Evolutionary conservation across 148 eudicot genomes (phyloP), one percentile per base, ranked within the genome.

Genomic region (Diospyros lotus): DNA sequence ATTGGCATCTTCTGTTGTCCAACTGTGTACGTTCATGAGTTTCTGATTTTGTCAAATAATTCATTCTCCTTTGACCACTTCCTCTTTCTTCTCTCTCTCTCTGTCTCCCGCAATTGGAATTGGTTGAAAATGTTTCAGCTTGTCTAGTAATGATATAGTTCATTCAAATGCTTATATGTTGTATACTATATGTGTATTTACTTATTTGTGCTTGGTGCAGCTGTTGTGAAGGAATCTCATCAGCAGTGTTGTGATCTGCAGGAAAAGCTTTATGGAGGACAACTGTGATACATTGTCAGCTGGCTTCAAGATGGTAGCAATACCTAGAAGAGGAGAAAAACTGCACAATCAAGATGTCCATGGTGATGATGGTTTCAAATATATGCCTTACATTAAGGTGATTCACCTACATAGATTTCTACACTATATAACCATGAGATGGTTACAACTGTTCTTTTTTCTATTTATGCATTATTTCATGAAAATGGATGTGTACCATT

Each of bases 381-480:
- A 95, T 73, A 95, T 95, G 99, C 91, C 99, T 41, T 95, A 95
- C 75, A 88, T 95, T 68, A 95, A 90, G 99, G 98, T 95, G 53
- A 46, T 73, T 70, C 12, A 71, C 53, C 45, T 40, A 61, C 38
- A 43, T 44, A 46, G 28, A 28, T 28, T 28, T 28, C 28, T 28
- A 28, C 28, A 28, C 28, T 28, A 28, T 28, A 28, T 28, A 28
- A 28, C 28, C 28, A 28, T 28, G 28, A 0, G 17, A 43, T 40
- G 8, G 7, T 10, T 10, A 41, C 28, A n/a, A 61, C 71, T 17
- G 6, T 7, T 13, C 38, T 64, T 28, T 5, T 45, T 11, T 38
- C 39, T 39, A 1, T 38, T 3, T 62, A 65, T 63, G 14, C 62
- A 63, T 18, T 43, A 10, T 10, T 44, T n/a, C n/a, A 48, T 2